Percentiles rank a stretch among this genome's conserved stretches.
phyloP scores from a whole-genome alignment of 2,329 filamentous ascomycete species.

The Ceratocystis alfenasii region DNA sequence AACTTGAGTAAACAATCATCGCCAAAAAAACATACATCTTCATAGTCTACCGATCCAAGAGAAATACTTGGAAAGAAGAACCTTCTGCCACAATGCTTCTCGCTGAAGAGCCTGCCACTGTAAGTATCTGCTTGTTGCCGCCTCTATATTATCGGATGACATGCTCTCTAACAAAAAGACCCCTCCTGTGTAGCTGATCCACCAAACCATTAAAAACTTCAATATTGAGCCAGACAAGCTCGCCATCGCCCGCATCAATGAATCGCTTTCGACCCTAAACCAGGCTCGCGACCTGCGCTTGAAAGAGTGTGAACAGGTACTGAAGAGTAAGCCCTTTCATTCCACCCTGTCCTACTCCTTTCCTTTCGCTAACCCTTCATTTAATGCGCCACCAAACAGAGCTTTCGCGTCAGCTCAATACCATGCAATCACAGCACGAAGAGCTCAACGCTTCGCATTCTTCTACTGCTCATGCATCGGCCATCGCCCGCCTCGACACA shows the following conservation, averaged over 20 bases:
- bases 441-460: constrained; percentile 67
- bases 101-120: constrained; percentile 80
- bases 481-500: constrained; percentile 79
- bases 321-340: constrained; percentile 41
- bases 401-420: constrained; percentile 63
- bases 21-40: neutral
- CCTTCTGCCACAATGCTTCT: constrained; percentile 60
- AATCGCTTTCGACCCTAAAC: constrained; percentile 71
- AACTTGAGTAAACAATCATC: neutral
- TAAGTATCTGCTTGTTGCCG: constrained; percentile 34
- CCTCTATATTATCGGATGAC: neutral
- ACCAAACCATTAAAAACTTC: constrained; percentile 87
- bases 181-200: constrained; percentile 57
- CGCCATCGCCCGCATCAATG: constrained; percentile 69
- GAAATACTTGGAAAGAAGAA: neutral
- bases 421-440: constrained; percentile 61
- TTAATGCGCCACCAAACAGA: constrained; percentile 29
- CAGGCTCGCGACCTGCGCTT: constrained; percentile 71
- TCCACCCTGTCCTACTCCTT: constrained; percentile 24
- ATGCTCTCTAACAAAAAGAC: neutral
- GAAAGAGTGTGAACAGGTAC: constrained; percentile 52
- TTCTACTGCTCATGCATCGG: constrained; percentile 64
- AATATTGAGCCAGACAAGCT: constrained; percentile 81
- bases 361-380: constrained; percentile 1
- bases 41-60: neutral